Evolutionary conservation across 2,329 filamentous ascomycete genomes (phyloP), one percentile per base, ranked within the genome.

Genomic region (Monilinia aucupariae): DNA sequence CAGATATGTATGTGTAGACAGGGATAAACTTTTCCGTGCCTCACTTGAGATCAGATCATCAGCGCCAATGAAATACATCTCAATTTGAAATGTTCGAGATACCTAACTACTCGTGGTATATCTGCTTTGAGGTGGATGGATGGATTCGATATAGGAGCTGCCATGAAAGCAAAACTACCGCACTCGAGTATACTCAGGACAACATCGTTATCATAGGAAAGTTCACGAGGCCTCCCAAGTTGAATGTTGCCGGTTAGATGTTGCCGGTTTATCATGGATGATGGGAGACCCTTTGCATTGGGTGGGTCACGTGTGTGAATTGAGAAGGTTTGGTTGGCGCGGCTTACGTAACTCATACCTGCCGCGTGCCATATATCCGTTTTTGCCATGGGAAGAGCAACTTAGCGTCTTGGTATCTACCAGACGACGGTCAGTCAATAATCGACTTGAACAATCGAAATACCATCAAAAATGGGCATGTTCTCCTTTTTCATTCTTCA

Each of bases 401-500:
- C 22, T 41, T 59, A 39, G 56, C 27, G 54, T 58, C 54, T 59
- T 59, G 56, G 56, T 51, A 25, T n/a, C 12, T 51, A 13, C 20
- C n/a, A n/a, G 34, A 37, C n/a, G 15, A 51, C 30, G n/a, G 39
- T 43, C 37, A 55, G 51, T 41, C 45, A n/a, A 37, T 13, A 30
- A 39, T 25, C n/a, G n/a, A n/a, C n/a, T n/a, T n/a, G 13, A 22
- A 30, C 25, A 45, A 47, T n/a, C 22, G 9, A 13, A 56, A 41
- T 32, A n/a, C n/a, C 12, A 15, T 25, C 54, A 25, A 47, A 25
- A 47, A 56, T 34, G 41, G 15, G 22, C 8, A 58, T 34, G 41
- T 47, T 47, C 12, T 59, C 47, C 45, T 59, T 39, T 37, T 39
- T n/a, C n/a, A 13, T 37, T 51, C 32, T 59, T 50, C 59, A 34